A percentile compares a stretch with the other conserved stretches of the same genome.
Conservation (phyloP, 106 monocot genomes). For the Allium fistulosum region DNA sequence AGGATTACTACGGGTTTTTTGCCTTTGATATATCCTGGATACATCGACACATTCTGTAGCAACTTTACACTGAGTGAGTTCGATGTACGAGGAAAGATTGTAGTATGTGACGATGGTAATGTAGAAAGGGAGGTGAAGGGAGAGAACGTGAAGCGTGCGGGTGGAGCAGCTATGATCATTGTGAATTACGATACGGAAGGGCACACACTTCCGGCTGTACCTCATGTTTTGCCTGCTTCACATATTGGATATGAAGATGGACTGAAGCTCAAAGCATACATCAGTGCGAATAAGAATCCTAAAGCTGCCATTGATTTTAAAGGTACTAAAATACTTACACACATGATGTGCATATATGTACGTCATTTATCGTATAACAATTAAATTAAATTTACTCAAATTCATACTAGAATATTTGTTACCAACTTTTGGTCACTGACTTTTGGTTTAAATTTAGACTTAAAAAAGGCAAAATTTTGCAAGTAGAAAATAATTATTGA, state of each 20-base stretch:
- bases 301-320: constrained; percentile 21
- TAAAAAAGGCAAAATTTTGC: too few species aligned
- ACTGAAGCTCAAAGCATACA: constrained; percentile 15
- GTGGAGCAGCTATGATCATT: constrained; percentile 42
- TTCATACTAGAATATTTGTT: too few species aligned
- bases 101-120: constrained; percentile 19
- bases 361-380: too few species aligned
- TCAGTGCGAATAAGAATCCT: constrained; percentile 1
- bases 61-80: constrained; percentile 6
- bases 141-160: constrained; percentile 18
- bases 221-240: constrained; percentile 22
- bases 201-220: not conserved
- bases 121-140: constrained; percentile 8
- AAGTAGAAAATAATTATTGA: too few species aligned
- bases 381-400: too few species aligned
- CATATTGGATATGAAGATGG: constrained; percentile 17
- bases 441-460: too few species aligned
- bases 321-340: constrained; percentile 10
- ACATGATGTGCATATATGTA: too few species aligned
- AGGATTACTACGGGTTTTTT: not conserved
- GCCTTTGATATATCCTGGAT: constrained; percentile 25
- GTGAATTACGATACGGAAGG: not conserved
- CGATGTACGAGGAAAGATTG: constrained; percentile 30
- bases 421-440: too few species aligned
- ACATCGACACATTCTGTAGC: not conserved